Evolutionary conservation across 176 grass and related monocot species (phyloP).

Genomic region (Carex myosuroides): DNA sequence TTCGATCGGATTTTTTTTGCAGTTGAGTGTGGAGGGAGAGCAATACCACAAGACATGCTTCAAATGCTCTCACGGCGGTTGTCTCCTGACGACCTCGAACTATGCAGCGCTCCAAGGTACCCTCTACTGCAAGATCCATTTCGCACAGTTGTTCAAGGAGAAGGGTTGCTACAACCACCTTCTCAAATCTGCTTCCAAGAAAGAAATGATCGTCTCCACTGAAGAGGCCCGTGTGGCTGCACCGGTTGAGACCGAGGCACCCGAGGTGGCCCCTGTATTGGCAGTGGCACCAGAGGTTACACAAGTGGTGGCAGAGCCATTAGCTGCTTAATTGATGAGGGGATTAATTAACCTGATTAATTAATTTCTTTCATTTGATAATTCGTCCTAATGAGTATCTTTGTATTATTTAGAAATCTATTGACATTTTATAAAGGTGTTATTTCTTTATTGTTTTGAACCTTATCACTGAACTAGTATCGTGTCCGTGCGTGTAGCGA

Average conservation of each 20-base stretch:
- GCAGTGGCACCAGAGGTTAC: background rate
- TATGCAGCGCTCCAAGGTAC: constrained; percentile 76
- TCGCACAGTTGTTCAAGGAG: constrained; percentile 94
- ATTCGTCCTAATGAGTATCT: constrained; percentile 5
- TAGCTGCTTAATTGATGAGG: constrained; percentile 13
- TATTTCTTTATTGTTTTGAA: too few species aligned
- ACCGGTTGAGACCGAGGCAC: background rate
- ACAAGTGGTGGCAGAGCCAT: background rate
- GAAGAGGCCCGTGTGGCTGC: constrained; percentile 16
- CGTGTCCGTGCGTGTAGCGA: too few species aligned
- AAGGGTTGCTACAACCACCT: constrained; percentile 92
- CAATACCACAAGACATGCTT: constrained; percentile 90
- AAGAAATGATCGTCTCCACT: constrained; percentile 27
- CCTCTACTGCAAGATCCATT: constrained; percentile 94
- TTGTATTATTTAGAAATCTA: background rate
- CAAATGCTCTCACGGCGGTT: constrained; percentile 85
- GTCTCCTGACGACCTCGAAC: constrained; percentile 70
- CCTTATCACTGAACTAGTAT: too few species aligned
- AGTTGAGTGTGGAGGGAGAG: constrained; percentile 76
- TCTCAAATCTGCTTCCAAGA: constrained; percentile 51
- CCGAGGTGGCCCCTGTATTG: background rate
- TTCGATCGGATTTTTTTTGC: background rate
- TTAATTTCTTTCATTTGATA: background rate
- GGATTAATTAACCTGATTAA: background rate
- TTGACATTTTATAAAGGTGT: background rate